phyloP scores from a whole-genome alignment of 2,329 filamentous ascomycete species.

The Neonectria punicea region DNA sequence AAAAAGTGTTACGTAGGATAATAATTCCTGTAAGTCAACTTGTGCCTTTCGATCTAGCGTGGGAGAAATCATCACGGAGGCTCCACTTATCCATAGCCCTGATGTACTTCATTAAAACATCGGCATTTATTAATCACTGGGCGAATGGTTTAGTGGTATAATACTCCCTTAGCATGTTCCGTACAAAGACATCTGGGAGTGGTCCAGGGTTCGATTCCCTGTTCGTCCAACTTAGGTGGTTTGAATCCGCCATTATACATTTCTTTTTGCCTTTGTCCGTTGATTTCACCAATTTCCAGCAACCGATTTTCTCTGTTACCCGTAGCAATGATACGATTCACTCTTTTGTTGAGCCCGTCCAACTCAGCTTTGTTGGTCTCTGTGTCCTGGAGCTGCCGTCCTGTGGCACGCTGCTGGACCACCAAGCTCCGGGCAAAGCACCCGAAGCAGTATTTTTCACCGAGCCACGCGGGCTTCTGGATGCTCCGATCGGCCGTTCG shows the following conservation, averaged over 20 bases:
- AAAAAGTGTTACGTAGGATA: too few species aligned
- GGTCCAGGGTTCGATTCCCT: conserved; percentile 45
- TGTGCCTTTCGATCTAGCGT: not conserved
- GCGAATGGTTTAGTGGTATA: conserved; percentile 46
- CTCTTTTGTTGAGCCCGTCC: not conserved
- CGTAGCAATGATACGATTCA: not conserved
- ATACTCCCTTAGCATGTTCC: conserved; percentile 44
- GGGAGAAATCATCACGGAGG: not conserved
- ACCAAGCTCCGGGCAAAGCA: not conserved
- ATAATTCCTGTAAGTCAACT: not conserved
- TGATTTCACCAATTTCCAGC: not conserved
- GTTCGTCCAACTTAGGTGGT: conserved; percentile 41
- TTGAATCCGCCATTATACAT: conserved; percentile 20
- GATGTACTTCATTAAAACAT: not conserved
- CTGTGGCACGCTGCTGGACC: not conserved
- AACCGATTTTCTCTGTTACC: not conserved
- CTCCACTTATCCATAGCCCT: not conserved
- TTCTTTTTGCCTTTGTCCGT: conserved; percentile 3
- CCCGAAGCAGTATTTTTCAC: not conserved
- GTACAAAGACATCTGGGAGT: conserved; percentile 39
- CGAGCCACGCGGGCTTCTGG: not conserved
- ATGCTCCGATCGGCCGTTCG: not conserved
- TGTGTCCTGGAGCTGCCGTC: not conserved
- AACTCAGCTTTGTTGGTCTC: not conserved
- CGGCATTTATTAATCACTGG: conserved; percentile 17